Evolutionary conservation across 306 rosid genomes (phyloP).

Genomic region (Mimosa pudica): DNA sequence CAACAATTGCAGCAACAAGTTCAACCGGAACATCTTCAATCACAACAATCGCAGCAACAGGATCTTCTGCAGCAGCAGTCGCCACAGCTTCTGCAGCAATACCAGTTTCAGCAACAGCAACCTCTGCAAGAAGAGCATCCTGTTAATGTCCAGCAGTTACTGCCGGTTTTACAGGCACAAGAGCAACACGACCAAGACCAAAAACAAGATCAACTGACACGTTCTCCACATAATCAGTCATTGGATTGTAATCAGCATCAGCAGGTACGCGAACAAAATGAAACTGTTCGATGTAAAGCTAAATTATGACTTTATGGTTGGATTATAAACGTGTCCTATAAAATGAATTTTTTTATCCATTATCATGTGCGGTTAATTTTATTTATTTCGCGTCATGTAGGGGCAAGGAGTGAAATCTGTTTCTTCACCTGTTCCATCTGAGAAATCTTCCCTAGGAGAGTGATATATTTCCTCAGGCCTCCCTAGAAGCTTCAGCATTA

Average conservation of each 20-base stretch:
- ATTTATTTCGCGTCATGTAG: slow-evolving; percentile 38
- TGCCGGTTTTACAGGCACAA: slow-evolving; percentile 43
- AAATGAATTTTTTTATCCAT: background rate
- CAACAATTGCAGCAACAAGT: slow-evolving; percentile 51
- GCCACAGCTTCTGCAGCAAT: slow-evolving; percentile 44
- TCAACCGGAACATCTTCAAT: slow-evolving; percentile 52
- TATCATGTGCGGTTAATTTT: slow-evolving; percentile 9
- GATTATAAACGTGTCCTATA: background rate
- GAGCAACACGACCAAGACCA: slow-evolving; percentile 33
- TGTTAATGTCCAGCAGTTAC: slow-evolving; percentile 48
- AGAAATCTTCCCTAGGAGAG: slow-evolving; percentile 42
- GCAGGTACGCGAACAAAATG: slow-evolving; percentile 37
- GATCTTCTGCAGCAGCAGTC: slow-evolving; percentile 37
- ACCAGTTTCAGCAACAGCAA: slow-evolving; percentile 41
- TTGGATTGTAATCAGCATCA: slow-evolving; percentile 22
- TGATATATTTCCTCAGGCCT: slow-evolving; percentile 28
- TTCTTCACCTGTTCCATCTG: slow-evolving; percentile 40
- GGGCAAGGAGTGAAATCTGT: slow-evolving; percentile 35
- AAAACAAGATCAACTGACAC: slow-evolving; percentile 35
- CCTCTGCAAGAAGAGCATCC: slow-evolving; percentile 52
- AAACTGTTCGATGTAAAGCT: background rate
- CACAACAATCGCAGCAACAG: slow-evolving; percentile 46
- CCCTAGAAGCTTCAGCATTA: slow-evolving; percentile 16
- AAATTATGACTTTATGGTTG: background rate
- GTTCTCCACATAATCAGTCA: slow-evolving; percentile 30